phyloP scores from a whole-genome alignment of 2,329 filamentous ascomycete genomes.

The Penicillium concentricum region DNA sequence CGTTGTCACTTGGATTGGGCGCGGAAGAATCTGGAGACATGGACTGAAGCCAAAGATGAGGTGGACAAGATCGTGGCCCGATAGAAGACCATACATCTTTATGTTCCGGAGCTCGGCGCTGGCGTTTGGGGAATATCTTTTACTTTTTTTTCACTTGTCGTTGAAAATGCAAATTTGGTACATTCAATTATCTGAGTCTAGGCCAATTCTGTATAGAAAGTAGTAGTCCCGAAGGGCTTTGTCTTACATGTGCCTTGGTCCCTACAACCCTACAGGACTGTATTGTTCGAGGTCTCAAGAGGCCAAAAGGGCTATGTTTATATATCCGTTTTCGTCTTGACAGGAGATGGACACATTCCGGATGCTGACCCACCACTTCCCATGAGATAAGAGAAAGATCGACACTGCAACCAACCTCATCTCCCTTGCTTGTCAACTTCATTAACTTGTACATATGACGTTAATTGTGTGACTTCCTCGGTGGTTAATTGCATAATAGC shows the following conservation, averaged over 20 bases:
- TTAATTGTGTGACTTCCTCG: neutral
- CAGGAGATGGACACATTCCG: slow-evolving; percentile 15
- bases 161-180: neutral
- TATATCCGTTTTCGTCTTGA: neutral
- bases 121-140: slow-evolving; percentile 1
- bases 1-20: slow-evolving; percentile 94
- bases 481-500: neutral
- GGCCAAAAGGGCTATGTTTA: neutral
- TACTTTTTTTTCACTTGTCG: neutral
- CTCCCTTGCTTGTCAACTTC: slow-evolving; percentile 16
- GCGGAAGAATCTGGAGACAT: slow-evolving; percentile 83
- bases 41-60: slow-evolving; percentile 85
- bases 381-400: neutral
- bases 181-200: neutral
- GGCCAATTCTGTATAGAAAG: neutral
- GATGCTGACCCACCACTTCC: slow-evolving; percentile 2
- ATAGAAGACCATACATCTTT: slow-evolving; percentile 23
- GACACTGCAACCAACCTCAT: neutral
- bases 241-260: neutral
- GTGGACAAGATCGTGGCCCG: slow-evolving; percentile 74
- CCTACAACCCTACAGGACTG: neutral
- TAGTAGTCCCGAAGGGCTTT: neutral
- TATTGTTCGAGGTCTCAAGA: neutral
- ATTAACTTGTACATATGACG: neutral
- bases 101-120: neutral